phyloP scores from a whole-genome alignment of 1,284 basidiomycete genomes.

The Sporisorium exsertum region DNA sequence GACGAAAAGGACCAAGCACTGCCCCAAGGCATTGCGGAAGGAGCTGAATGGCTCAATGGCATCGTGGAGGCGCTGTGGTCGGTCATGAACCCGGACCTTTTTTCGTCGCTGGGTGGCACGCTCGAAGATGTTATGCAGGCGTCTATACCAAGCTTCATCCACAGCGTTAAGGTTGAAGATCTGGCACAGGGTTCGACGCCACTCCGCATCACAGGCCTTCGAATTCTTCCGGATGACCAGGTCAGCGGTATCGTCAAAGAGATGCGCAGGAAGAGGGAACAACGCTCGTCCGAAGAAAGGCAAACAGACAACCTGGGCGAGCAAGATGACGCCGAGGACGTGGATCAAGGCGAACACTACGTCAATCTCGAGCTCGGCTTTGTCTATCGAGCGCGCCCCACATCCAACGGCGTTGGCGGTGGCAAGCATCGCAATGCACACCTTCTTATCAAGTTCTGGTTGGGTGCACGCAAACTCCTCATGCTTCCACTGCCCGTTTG shows the following conservation, averaged over 20 bases:
- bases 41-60: conserved; percentile 57
- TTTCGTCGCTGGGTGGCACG: conserved; percentile 39
- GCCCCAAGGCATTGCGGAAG: conserved; percentile 30
- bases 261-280: conserved; percentile 8
- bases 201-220: conserved; percentile 46
- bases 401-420: conserved; percentile 26
- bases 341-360: conserved; percentile 30
- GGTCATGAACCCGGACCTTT: conserved; percentile 51
- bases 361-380: conserved; percentile 55
- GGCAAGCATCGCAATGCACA: conserved; percentile 48
- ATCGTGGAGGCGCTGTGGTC: conserved; percentile 48
- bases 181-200: conserved; percentile 52
- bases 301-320: neutral
- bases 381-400: conserved; percentile 49
- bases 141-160: conserved; percentile 49
- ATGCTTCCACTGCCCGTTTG: conserved; percentile 54
- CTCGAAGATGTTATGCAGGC: conserved; percentile 60
- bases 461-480: conserved; percentile 43
- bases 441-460: conserved; percentile 52
- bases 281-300: neutral
- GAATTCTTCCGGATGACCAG: conserved; percentile 33
- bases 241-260: conserved; percentile 5
- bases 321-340: conserved; percentile 9
- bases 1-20: conserved; percentile 4
- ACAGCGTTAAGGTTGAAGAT: conserved; percentile 55